Percentiles rank a stretch among this genome's conserved stretches.
Conservation (phyloP, 805 yeast species). For the Yarrowia divulgata region DNA sequence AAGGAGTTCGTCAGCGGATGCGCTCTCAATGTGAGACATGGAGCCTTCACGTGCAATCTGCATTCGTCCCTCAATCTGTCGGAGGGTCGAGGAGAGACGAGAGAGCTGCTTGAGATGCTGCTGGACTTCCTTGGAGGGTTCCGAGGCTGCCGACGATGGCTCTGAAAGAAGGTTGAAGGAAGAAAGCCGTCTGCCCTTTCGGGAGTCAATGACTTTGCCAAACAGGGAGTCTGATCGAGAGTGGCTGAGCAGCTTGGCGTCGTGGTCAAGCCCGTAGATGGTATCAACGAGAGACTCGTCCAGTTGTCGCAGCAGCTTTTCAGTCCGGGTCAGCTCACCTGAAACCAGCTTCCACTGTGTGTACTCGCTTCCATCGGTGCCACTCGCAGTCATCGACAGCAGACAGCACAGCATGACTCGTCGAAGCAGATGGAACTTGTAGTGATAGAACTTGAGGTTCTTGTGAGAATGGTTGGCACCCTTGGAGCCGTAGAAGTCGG, state of each 20-base stretch:
- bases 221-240: slow-evolving; percentile 22
- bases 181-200: slow-evolving; percentile 27
- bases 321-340: background rate
- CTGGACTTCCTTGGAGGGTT: slow-evolving; percentile 20
- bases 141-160: background rate
- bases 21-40: slow-evolving; percentile 22
- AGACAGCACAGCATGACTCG: slow-evolving; percentile 56
- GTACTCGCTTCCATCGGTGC: slow-evolving; percentile 33
- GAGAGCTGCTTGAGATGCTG: slow-evolving; percentile 33
- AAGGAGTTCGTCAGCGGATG: slow-evolving; percentile 19
- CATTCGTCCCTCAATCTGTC: slow-evolving; percentile 44
- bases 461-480: slow-evolving; percentile 46
- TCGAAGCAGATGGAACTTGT: slow-evolving; percentile 53
- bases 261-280: slow-evolving; percentile 32
- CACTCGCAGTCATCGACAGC: slow-evolving; percentile 49
- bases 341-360: slow-evolving; percentile 36
- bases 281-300: slow-evolving; percentile 36
- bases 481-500: slow-evolving; percentile 43
- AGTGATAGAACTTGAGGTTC: slow-evolving; percentile 49
- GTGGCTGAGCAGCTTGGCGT: slow-evolving; percentile 13
- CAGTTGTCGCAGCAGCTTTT: slow-evolving; percentile 24
- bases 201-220: slow-evolving; percentile 32
- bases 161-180: slow-evolving; percentile 26
- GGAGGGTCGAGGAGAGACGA: slow-evolving; percentile 41
- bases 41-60: slow-evolving; percentile 43